These are phyloP conservation scores for Corchorus capsularis DNA, from an alignment of 345 rosid species.

Conservation along the genomic window DNA sequence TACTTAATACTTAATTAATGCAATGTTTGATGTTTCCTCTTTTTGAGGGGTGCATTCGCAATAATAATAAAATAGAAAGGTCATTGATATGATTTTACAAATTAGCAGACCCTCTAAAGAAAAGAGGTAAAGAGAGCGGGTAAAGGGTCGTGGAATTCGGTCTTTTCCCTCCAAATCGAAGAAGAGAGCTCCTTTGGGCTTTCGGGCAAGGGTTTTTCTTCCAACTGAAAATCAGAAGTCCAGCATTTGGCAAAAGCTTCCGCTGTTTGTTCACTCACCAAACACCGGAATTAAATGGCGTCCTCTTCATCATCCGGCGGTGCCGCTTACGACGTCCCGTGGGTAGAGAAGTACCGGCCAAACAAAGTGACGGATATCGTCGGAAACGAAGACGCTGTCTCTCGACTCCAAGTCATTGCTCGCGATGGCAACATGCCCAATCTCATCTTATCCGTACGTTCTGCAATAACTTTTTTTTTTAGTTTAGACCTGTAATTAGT, in stretches of 20 bases:
- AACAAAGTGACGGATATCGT: slow-evolving; percentile 75
- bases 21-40: too few species aligned
- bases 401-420: slow-evolving; percentile 91
- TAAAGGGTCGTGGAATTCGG: too few species aligned
- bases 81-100: too few species aligned
- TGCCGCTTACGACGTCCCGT: slow-evolving; percentile 71
- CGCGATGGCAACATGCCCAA: slow-evolving; percentile 99
- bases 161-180: slow-evolving; percentile 35
- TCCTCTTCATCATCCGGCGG: slow-evolving; percentile 51
- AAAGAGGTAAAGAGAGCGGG: too few species aligned
- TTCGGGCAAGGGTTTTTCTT: background rate
- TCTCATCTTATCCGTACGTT: slow-evolving; percentile 70
- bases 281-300: slow-evolving; percentile 41
- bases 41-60: too few species aligned
- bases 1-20: too few species aligned
- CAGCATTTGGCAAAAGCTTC: background rate
- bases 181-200: background rate
- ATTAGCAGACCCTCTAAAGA: too few species aligned
- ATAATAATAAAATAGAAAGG: too few species aligned
- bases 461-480: background rate
- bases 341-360: slow-evolving; percentile 98
- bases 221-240: too few species aligned
- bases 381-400: slow-evolving; percentile 89
- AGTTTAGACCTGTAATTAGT: background rate
- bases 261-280: background rate